Conservation (phyloP, 306 rosid species). For the Abrus pulchellus region DNA sequence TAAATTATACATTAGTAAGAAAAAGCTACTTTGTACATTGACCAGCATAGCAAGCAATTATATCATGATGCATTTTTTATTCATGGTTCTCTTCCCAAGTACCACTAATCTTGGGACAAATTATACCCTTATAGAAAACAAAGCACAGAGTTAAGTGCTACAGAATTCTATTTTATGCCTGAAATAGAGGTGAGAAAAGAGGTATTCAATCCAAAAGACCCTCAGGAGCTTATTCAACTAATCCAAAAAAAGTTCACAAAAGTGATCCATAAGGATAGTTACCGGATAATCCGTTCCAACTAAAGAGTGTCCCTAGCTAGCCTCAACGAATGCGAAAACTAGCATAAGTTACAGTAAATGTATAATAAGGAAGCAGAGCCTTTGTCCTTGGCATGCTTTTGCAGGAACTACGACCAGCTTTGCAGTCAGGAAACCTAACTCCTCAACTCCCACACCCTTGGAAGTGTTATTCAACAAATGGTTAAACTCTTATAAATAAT, state of each 20-base stretch:
- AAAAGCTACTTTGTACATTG: conserved; percentile 1
- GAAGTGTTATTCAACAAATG: conserved; percentile 34
- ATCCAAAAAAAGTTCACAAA: not conserved
- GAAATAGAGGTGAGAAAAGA: not conserved
- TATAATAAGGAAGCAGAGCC: not conserved
- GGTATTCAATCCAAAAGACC: not conserved
- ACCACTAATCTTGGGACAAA: not conserved
- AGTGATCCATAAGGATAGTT: not conserved
- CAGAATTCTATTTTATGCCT: not conserved
- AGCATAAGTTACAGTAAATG: not conserved
- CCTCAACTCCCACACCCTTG: not conserved
- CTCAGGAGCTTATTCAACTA: not conserved
- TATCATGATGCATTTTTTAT: not conserved
- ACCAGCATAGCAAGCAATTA: not conserved
- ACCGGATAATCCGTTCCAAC: conserved; percentile 1
- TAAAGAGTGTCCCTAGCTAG: not conserved
- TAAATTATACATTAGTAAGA: not conserved
- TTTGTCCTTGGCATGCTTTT: conserved; percentile 7
- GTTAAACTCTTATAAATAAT: not conserved
- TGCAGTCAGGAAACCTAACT: conserved; percentile 26
- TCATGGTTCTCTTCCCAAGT: not conserved
- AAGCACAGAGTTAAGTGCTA: not conserved
- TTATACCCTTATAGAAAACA: not conserved
- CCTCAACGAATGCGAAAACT: not conserved
- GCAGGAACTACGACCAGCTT: not conserved